Conservation (phyloP, 257 asterid genomes). For the Thymus mandschuricus region DNA sequence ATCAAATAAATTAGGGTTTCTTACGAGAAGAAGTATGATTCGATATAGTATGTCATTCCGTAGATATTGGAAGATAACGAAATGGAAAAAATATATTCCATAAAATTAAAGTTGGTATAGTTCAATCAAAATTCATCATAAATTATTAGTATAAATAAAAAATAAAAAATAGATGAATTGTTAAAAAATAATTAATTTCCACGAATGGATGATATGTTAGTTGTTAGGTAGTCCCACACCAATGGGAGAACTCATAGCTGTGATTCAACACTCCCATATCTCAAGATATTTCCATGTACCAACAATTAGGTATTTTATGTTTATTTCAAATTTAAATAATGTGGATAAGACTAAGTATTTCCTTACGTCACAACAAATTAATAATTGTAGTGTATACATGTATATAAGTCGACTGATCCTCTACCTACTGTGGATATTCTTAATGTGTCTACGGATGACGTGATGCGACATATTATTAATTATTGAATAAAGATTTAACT, state of each 20-base stretch:
- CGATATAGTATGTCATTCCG: background rate
- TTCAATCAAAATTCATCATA: background rate
- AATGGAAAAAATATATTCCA: background rate
- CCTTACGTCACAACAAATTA: conserved; percentile 9
- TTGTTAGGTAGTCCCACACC: conserved; percentile 34
- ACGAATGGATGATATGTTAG: conserved; percentile 29
- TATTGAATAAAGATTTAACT: too few species aligned
- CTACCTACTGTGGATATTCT: too few species aligned
- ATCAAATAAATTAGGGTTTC: too few species aligned
- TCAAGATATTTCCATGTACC: background rate
- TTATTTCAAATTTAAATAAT: background rate
- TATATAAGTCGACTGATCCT: too few species aligned
- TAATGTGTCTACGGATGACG: too few species aligned
- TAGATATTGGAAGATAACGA: conserved; percentile 12
- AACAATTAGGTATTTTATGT: conserved; percentile 8
- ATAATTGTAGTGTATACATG: background rate
- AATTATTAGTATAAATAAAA: background rate
- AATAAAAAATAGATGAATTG: background rate
- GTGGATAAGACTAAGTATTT: background rate
- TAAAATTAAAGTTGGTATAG: background rate
- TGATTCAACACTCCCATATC: conserved; percentile 13
- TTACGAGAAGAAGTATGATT: background rate
- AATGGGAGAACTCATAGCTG: conserved; percentile 21
- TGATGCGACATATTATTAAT: too few species aligned
- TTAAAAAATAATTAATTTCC: background rate